phyloP scores from a whole-genome alignment of 495 filamentous ascomycete species.

The Cenococcum geophilum region DNA sequence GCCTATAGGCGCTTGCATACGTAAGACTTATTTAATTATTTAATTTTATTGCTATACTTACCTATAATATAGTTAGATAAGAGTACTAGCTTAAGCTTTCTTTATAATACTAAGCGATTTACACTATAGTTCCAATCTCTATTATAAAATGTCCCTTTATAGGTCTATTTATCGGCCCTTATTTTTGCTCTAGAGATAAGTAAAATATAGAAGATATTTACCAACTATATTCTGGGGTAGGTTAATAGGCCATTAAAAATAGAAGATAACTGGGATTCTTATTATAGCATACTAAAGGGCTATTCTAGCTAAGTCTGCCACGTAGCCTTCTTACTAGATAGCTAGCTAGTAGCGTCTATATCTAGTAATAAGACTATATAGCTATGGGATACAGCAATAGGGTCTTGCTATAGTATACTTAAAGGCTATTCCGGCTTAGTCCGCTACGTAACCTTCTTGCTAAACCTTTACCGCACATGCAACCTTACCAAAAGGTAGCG shows the following conservation, averaged over 20 bases:
- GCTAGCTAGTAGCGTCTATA: conserved; percentile 9
- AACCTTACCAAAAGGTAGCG: no score
- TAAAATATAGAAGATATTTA: no score
- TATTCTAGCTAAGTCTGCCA: not conserved
- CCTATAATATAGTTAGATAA: conserved; percentile 1
- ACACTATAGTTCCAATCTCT: conserved; percentile 26
- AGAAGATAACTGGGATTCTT: conserved; percentile 14
- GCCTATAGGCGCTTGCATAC: not conserved
- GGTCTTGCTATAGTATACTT: no score
- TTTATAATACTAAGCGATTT: no score
- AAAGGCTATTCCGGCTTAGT: no score
- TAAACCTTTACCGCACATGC: no score
- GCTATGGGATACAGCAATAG: conserved; percentile 2
- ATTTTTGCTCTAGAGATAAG: no score
- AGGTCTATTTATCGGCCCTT: no score
- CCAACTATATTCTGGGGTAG: conserved; percentile 9
- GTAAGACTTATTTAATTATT: not conserved
- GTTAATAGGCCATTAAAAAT: conserved; percentile 1
- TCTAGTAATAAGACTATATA: not conserved
- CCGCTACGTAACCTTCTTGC: no score
- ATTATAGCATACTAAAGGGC: conserved; percentile 1
- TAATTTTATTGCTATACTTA: conserved; percentile 1
- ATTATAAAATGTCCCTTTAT: no score
- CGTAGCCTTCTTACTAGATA: conserved; percentile 9
- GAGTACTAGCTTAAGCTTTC: conserved; percentile 21